Evolutionary conservation across 2,329 filamentous ascomycete genomes (phyloP).

Genomic region (Xylariales sp.): DNA sequence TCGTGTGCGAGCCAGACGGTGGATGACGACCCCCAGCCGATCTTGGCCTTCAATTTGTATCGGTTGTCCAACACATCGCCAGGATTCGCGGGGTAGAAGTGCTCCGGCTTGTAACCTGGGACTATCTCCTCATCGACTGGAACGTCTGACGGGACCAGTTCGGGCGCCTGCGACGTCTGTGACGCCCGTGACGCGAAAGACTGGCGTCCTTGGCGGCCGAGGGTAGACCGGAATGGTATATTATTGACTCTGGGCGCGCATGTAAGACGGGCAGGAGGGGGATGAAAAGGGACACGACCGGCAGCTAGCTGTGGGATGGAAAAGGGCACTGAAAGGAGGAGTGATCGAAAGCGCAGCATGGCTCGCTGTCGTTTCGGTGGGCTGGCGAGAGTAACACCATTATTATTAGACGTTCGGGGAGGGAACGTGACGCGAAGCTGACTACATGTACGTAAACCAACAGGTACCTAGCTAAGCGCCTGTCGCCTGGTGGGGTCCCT

Average conservation of each 20-base stretch:
- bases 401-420: too few relatives aligned
- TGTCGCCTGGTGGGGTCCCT: too few relatives aligned
- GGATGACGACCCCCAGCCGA: slow-evolving; percentile 22
- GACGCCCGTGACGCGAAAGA: slow-evolving; percentile 7
- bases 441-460: too few relatives aligned
- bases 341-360: background rate
- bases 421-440: too few relatives aligned
- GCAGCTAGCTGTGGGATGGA: slow-evolving; percentile 8
- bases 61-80: slow-evolving; percentile 14
- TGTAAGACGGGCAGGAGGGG: background rate
- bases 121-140: slow-evolving; percentile 12
- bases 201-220: background rate
- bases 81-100: slow-evolving; percentile 17
- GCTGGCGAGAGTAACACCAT: too few relatives aligned
- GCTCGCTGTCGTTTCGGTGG: too few relatives aligned
- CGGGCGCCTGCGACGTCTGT: background rate
- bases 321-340: slow-evolving; percentile 13
- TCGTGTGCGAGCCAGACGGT: slow-evolving; percentile 22
- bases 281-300: slow-evolving; percentile 3
- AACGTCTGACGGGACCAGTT: slow-evolving; percentile 11
- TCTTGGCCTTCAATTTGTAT: slow-evolving; percentile 20
- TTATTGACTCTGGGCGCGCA: background rate
- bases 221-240: slow-evolving; percentile 1
- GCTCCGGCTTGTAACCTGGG: slow-evolving; percentile 5
- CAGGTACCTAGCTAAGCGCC: too few relatives aligned